phyloP scores from a whole-genome alignment of 768 basidiomycete species.

The Glaciozyma antarctica region DNA sequence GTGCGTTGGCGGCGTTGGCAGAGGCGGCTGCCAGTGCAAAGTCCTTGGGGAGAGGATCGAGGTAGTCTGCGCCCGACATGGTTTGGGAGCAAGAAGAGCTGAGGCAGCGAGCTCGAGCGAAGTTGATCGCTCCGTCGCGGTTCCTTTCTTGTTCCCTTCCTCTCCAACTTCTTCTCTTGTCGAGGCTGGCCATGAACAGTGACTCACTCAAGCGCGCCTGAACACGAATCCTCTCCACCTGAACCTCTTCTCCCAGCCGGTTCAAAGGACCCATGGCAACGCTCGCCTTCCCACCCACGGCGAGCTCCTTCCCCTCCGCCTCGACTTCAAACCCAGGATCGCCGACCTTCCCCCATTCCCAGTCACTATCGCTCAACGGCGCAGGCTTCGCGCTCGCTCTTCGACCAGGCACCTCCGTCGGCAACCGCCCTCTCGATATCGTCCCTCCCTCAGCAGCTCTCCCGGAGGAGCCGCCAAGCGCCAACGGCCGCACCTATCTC shows the following conservation, averaged over 20 bases:
- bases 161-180: too few species aligned
- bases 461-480: background rate
- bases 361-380: slow-evolving; percentile 14
- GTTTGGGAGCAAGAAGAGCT: too few species aligned
- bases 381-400: slow-evolving; percentile 11
- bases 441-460: background rate
- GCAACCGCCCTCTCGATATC: background rate
- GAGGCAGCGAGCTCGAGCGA: too few species aligned
- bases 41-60: background rate
- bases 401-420: slow-evolving; percentile 9
- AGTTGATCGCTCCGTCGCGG: too few species aligned
- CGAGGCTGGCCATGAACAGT: too few species aligned
- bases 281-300: too few species aligned
- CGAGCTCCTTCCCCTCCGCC: background rate
- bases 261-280: too few species aligned
- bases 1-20: background rate
- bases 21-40: background rate
- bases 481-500: slow-evolving; percentile 30
- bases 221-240: too few species aligned
- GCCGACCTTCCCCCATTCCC: slow-evolving; percentile 14
- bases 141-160: too few species aligned
- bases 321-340: slow-evolving; percentile 1
- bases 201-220: too few species aligned
- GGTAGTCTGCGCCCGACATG: background rate
- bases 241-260: too few species aligned